Evolutionary conservation across 257 asterid genomes (phyloP), one percentile per base, ranked within the genome.

Genomic region (Nemophila menziesii): DNA sequence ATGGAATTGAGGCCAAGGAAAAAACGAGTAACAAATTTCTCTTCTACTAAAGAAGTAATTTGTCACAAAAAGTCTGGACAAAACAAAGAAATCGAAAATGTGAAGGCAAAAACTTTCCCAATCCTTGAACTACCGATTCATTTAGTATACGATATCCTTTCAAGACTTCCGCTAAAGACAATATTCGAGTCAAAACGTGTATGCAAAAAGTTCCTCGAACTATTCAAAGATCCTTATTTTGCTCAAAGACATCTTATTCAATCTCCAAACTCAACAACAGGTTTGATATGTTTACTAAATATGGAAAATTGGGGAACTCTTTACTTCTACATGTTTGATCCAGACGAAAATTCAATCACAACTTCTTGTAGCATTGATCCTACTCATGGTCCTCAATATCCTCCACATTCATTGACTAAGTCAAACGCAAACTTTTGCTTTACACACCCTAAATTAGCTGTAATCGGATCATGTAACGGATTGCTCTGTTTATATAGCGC

Each of bases 391-490:
- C 10, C 39, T 13, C 34, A 11, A 8, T 43, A 34, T 18, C 57
- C 56, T 24, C 49, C 37, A 16, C 60, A 39, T 48, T 7, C 19
- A 1, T 45, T 47, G 18, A 51, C 51, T 5, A 46, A 44, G 52
- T 16, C n/a, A 34, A 63, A 44, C 48, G 60, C 70, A 21, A 74
- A 62, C 13, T 55, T 62, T 56, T 50, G 57, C 50, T 62, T 58
- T 11, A 56, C 22, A 7, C 44, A 63, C 44, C 42, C 44, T 22
- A 42, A 27, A 43, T 51, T 58, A 8, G 22, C 54, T 33, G 51
- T 75, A 20, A 43, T 75, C 39, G 84, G 79, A 46, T 69, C 78
- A 2, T 75, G 79, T 48, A 63, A 71, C 15, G 84, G 84, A 14
- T 66, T 75, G 16, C 65, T 75, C 5, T 75, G 84, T 52, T 47